Percentiles rank a stretch among this genome's conserved stretches.
phyloP scores from a whole-genome alignment of 2,329 filamentous ascomycete genomes.

The Aspergillus sp. region DNA sequence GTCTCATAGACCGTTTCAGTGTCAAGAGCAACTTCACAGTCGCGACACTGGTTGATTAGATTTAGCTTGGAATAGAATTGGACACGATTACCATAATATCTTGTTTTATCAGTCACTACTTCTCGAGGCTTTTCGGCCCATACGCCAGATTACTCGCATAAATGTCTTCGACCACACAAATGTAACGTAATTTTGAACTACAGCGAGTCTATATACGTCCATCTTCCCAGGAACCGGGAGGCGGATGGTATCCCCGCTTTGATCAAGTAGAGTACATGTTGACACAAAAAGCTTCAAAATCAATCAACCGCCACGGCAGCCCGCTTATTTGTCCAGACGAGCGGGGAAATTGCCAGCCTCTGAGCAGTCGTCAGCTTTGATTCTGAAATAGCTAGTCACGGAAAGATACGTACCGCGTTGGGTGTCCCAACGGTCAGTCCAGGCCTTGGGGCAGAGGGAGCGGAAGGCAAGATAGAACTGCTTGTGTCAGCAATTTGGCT shows the following conservation, averaged over 20 bases:
- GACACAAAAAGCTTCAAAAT: slow-evolving; percentile 29
- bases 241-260: slow-evolving; percentile 29
- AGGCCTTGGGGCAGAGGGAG: slow-evolving; percentile 93
- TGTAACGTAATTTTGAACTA: slow-evolving; percentile 19
- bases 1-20: slow-evolving; percentile 3
- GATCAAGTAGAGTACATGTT: slow-evolving; percentile 40
- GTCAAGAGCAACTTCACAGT: neutral
- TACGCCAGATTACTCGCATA: neutral
- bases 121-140: neutral
- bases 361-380: slow-evolving; percentile 22
- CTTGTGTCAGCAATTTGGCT: too few relatives aligned
- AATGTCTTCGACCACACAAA: slow-evolving; percentile 1
- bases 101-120: neutral
- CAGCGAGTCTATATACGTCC: slow-evolving; percentile 31
- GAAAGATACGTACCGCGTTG: slow-evolving; percentile 72
- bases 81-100: too few relatives aligned
- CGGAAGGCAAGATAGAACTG: slow-evolving; percentile 97
- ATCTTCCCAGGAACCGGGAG: slow-evolving; percentile 21
- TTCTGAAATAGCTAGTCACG: neutral
- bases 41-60: neutral
- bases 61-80: neutral
- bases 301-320: slow-evolving; percentile 25
- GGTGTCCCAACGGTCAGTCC: slow-evolving; percentile 94
- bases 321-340: slow-evolving; percentile 45
- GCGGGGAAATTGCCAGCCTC: slow-evolving; percentile 58